Percentiles rank a stretch among this genome's conserved stretches.
Evolutionary conservation across 495 filamentous ascomycete species (phyloP).

Genomic region (Penicillium psychrofluorescens): DNA sequence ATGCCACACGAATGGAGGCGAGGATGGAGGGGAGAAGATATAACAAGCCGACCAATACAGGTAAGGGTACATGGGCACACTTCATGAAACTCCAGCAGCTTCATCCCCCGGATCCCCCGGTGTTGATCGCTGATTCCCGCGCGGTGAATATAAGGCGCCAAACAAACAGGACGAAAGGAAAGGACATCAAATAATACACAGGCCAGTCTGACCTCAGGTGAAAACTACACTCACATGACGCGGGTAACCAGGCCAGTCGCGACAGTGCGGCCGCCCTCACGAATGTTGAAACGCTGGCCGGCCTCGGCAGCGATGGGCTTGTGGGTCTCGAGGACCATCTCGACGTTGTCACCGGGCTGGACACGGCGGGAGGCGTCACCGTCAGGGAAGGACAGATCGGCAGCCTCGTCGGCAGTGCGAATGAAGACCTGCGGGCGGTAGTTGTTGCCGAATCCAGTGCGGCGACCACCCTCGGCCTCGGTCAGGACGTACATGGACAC

Average conservation of each 20-base stretch:
- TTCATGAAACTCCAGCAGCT: conserved; percentile 36
- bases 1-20: no score
- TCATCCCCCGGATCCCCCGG: conserved; percentile 21
- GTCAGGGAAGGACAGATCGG: conserved; percentile 73
- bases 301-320: conserved; percentile 77
- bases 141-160: conserved; percentile 25
- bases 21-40: conserved; percentile 17
- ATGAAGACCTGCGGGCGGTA: conserved; percentile 95
- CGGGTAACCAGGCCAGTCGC: conserved; percentile 87
- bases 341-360: conserved; percentile 97
- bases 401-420: conserved; percentile 86
- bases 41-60: conserved; percentile 41
- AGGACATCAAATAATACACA: conserved; percentile 31
- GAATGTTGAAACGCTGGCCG: conserved; percentile 91
- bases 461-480: conserved; percentile 95
- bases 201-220: conserved; percentile 7
- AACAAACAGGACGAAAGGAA: conserved; percentile 25
- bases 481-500: conserved; percentile 92
- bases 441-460: conserved; percentile 87
- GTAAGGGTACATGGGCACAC: conserved; percentile 34
- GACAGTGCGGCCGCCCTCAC: conserved; percentile 90
- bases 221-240: conserved; percentile 43
- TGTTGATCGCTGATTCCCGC: conserved; percentile 28
- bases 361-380: conserved; percentile 70
- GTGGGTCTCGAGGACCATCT: conserved; percentile 81